Base-by-base conservation (phyloP, 352 stramenopile species). In the Thraustochytrium striatum region DNA sequence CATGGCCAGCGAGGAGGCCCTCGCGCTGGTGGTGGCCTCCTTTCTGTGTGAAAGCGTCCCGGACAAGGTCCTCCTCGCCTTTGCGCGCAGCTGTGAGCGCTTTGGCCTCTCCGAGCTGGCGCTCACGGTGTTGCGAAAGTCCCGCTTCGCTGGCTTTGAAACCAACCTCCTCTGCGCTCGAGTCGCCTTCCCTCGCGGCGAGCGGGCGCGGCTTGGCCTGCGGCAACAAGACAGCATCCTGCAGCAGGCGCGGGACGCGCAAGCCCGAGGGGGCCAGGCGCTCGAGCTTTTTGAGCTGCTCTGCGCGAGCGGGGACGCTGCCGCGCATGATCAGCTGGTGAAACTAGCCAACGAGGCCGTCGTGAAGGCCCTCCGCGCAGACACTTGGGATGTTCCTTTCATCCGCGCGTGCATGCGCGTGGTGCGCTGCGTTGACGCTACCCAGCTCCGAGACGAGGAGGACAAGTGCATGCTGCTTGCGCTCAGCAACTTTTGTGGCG, bases 161-260 rank as follows among this genome's bases (percentile, higher is more conserved):
- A 5, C 65, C 16, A 25, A 58, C 21, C 44, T 75, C 25, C 16
- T 62, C 30, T 75, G 65, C 32, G 39, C 41, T 5, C 43, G 65
- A 3, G 35, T 75, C 19, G 61, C 65, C 9, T 58, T 75, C 30
- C 65, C 65, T 13, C 61, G 32, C 19, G 9, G 9, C 19, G n/a
- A 47, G 30, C 44, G 65, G 16, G 33, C 43, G 47, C 16, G n/a
- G 11, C 65, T 75, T 11, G 65, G 65, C 32, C 32, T 75, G 35
- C 43, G 65, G 9, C 65, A 75, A 38, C 65, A 39, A 13, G 41
- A 3, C 5, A 39, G 61, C 41, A 61, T 61, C 36, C 44, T 75
- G 3, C 21, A 75, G 65, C 44, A 75, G 32, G 65, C 65, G n/a
- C 16, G 61, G n/a, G 65, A 75, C 65, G 65, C 43, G 5, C n/a